Base-by-base conservation (phyloP, 2,329 filamentous ascomycete species). In the Phoma herbarum region DNA sequence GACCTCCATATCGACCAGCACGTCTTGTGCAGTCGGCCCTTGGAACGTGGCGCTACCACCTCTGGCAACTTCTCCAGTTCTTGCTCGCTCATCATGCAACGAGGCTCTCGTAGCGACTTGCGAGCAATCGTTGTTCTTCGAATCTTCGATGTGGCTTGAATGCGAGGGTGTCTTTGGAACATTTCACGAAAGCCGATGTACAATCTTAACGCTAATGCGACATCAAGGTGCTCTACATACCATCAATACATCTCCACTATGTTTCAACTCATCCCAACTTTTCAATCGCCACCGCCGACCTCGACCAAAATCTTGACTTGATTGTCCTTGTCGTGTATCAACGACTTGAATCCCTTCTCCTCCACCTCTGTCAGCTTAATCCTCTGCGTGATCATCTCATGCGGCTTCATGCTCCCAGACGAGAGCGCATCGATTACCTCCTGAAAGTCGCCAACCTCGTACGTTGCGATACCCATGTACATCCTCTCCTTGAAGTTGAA, bases 391-490 rank as follows among this genome's bases (percentile, higher is more conserved):
- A 83, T 82, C 81, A 83, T 83, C 44, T 76, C 75, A 33, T 78
- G 68, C 12, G 78, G 77, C 47, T 75, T 75, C 72, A 81, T 79
- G 39, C 75, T 73, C 5, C 81, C 81, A 20, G 78, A 73, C 2
- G 75, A 76, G 28, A 84, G 72, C 9, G 82, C 82, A 53, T 83
- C 76, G 41, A 75, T 67, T 1, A 75, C 73, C 62, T 76, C 73
- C 58, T 83, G 77, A 60, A 84, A 85, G 61, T 85, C 83, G 1
- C 80, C 80, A n/a, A 80, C 74, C 41, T 79, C 75, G 67, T 84
- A 85, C 1, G 82, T 84, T 25, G 82, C 82, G 33, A 84, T 79
- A 31, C 82, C 83, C 69, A 83, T 76, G 57, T 84, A 85, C n/a
- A 69, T 80, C 52, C 80, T 75, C 71, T 85, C 83, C 57, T 82